Evolutionary conservation across 768 basidiomycete genomes (phyloP).

Genomic region (Suillus clintonianus): DNA sequence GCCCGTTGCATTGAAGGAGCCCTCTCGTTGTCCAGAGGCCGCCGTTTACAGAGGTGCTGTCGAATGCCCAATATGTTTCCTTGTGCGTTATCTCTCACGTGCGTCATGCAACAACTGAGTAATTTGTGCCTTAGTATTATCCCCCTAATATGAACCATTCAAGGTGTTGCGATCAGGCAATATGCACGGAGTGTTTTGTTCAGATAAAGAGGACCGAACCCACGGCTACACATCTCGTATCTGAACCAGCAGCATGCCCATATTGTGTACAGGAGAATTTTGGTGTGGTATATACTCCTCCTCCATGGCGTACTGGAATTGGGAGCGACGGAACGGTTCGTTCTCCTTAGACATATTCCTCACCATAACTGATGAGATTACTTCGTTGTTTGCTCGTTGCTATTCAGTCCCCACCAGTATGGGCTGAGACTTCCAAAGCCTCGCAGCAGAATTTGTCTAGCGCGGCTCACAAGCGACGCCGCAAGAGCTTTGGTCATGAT

Average conservation of each 20-base stretch:
- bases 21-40: conserved; percentile 66
- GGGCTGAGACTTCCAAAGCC: conserved; percentile 57
- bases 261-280: conserved; percentile 98
- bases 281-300: conserved; percentile 85
- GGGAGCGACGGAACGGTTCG: conserved; percentile 72
- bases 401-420: conserved; percentile 38
- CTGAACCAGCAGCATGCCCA: conserved; percentile 95
- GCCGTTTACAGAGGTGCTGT: conserved; percentile 80
- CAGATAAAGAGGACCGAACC: conserved; percentile 98
- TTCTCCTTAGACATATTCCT: conserved; percentile 15
- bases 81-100: conserved; percentile 57
- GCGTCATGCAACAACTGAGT: conserved; percentile 23
- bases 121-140: conserved; percentile 71
- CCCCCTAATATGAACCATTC: conserved; percentile 97
- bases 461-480: conserved; percentile 67
- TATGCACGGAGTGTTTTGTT: conserved; percentile 99
- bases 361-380: not conserved
- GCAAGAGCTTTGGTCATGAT: conserved; percentile 87
- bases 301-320: conserved; percentile 78
- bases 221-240: conserved; percentile 91
- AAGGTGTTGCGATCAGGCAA: conserved; percentile 96
- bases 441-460: conserved; percentile 42
- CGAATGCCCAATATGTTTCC: conserved; percentile 98
- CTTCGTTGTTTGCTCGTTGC: not conserved
- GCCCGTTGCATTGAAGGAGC: conserved; percentile 61